phyloP scores from a whole-genome alignment of 2,329 filamentous ascomycete species.

The Nemania diffusa region DNA sequence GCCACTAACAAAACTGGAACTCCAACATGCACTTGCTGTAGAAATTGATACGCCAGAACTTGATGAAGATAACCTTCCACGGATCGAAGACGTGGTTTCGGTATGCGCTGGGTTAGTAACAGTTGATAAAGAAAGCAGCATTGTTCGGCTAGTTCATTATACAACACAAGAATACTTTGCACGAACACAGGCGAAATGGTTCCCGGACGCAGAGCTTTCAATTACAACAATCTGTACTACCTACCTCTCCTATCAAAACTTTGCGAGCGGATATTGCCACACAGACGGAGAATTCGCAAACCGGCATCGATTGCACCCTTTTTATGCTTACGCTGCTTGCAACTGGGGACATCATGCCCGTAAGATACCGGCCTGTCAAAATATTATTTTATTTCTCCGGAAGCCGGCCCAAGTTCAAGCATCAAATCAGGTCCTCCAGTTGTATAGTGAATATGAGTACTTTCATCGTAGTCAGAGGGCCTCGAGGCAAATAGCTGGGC shows the following conservation, averaged over 20 bases:
- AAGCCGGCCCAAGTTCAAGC: constrained; percentile 20
- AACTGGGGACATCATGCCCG: constrained; percentile 25
- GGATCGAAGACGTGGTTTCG: constrained; percentile 50
- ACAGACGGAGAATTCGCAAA: neutral
- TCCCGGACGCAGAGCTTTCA: constrained; percentile 44
- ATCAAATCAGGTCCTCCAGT: neutral
- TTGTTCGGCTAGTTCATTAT: constrained; percentile 58
- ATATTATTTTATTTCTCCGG: constrained; percentile 12
- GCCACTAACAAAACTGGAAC: constrained; percentile 49
- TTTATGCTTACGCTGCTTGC: constrained; percentile 22
- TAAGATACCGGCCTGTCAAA: neutral
- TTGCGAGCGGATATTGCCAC: neutral
- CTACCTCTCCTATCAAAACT: constrained; percentile 19
- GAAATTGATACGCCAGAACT: constrained; percentile 44
- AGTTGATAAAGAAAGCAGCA: constrained; percentile 52
- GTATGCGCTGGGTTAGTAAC: constrained; percentile 57
- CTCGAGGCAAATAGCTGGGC: neutral
- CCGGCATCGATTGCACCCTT: constrained; percentile 3
- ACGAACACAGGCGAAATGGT: constrained; percentile 45
- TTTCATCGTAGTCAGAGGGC: neutral
- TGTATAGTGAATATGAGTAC: neutral
- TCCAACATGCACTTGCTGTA: constrained; percentile 57
- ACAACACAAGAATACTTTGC: constrained; percentile 59
- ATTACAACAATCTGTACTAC: constrained; percentile 20
- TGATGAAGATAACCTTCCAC: constrained; percentile 51